Evolutionary conservation across 2,329 filamentous ascomycete genomes (phyloP).

Genomic region (Tolypocladium album): DNA sequence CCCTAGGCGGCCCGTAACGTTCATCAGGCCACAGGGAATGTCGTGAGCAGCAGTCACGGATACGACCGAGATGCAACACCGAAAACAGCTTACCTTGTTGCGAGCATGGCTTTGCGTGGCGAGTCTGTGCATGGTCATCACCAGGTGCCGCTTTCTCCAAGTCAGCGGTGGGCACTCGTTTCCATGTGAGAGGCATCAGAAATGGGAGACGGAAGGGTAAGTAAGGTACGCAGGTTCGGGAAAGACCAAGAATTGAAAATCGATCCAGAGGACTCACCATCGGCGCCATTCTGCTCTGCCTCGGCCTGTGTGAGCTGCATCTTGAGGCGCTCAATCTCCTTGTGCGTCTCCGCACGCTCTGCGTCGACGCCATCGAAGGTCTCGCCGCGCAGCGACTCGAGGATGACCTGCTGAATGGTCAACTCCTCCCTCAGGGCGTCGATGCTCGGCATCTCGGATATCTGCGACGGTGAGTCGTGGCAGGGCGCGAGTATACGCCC

Average conservation of each 20-base stretch:
- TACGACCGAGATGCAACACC: background rate
- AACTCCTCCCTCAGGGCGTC: slow-evolving; percentile 28
- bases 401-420: slow-evolving; percentile 28
- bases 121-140: background rate
- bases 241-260: background rate
- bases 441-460: slow-evolving; percentile 8
- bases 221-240: background rate
- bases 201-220: background rate
- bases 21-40: background rate
- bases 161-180: background rate
- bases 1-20: background rate
- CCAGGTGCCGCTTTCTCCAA: background rate
- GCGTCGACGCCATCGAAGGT: slow-evolving; percentile 17
- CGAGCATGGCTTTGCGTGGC: background rate
- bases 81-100: background rate
- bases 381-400: slow-evolving; percentile 25
- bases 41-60: background rate
- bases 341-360: slow-evolving; percentile 14
- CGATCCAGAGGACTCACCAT: background rate
- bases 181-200: background rate
- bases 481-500: slow-evolving; percentile 2
- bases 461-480: slow-evolving; percentile 7
- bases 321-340: slow-evolving; percentile 20
- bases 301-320: slow-evolving; percentile 10
- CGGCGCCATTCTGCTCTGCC: background rate